Base-by-base conservation (phyloP, 768 basidiomycete genomes). In the Hygrocybe coccinea region DNA sequence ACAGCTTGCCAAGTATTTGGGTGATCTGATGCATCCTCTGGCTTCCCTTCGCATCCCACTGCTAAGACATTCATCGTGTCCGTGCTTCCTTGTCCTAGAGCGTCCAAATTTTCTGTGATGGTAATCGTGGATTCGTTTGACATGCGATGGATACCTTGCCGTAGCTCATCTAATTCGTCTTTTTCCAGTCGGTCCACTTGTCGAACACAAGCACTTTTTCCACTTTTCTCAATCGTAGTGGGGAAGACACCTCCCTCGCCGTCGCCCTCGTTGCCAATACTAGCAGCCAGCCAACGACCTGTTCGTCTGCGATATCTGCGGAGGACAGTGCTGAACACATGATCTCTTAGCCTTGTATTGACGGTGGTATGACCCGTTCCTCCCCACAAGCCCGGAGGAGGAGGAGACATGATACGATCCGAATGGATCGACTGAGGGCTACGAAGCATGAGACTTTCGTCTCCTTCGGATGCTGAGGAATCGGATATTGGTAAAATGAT, bases 331-430 rank as follows among this genome's bases (percentile, higher is more conserved):
- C 83, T 89, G 67, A 99, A 95, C 45, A 99, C 92, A 62, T 95
- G 93, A 65, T 98, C 94, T 71, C 94, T 95, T 56, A 99, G 75
- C 67, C 84, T 90, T 37, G 89, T 92, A 69, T 99, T 98, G 57
- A 97, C 94, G 52, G 86, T 81, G 5, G 97, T 98, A 12, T 89
- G 91, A 1, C 95, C 95, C 2, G 87, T 89, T 2, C 95, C 95
- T 34, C 88, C 91, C 61, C 93, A 93, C 76, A 80, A 81, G 2
- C 55, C 52, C 45, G 79, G 79, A 11, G 76, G 73, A 10, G 72
- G 56, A 2, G 62, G 62, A 7, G 67, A 71, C n/a, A 72, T 57
- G 4, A 60, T 56, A 48, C 69, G 66, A 41, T 80, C 78, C 15
- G 78, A 78, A 57, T 63, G 64, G 58, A 76, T 79, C 4, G 73